phyloP scores from a whole-genome alignment of 2,329 filamentous ascomycete species.

The Aureobasidium sp. region DNA sequence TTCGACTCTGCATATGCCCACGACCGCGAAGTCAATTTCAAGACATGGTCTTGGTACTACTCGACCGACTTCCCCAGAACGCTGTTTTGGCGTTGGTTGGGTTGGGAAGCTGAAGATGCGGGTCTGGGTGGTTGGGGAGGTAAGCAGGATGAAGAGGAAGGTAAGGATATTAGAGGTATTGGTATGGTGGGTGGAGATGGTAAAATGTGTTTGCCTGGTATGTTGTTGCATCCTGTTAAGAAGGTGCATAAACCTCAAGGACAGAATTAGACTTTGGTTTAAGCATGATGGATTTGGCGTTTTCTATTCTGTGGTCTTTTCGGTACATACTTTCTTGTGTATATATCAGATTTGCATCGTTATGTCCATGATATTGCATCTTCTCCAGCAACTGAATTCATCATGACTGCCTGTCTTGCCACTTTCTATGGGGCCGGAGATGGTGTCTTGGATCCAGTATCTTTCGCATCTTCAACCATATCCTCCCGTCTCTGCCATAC shows the following conservation, averaged over 20 bases:
- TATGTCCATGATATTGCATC: not conserved
- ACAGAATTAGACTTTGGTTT: not conserved
- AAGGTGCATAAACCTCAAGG: conserved; percentile 13
- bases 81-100: conserved; percentile 79
- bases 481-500: no score
- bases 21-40: conserved; percentile 81
- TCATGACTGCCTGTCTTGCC: no score
- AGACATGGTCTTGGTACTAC: conserved; percentile 86
- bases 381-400: not conserved
- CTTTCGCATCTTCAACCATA: no score
- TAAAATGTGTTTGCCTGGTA: conserved; percentile 82
- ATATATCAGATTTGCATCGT: not conserved
- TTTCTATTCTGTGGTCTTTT: not conserved
- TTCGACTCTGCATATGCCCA: conserved; percentile 36
- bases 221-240: conserved; percentile 86
- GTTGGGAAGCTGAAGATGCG: conserved; percentile 68
- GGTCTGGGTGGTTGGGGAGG: conserved; percentile 56
- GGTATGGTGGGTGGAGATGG: conserved; percentile 51
- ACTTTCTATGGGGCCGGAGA: no score
- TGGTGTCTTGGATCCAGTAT: no score
- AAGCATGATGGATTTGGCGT: not conserved
- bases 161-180: conserved; percentile 5
- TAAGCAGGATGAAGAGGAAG: conserved; percentile 14
- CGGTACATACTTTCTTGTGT: not conserved
- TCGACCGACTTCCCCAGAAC: conserved; percentile 73